A percentile compares a stretch with the other conserved stretches of the same genome.
Conservation (phyloP, 1,284 basidiomycete species). For the Exobasidium rhododendri region DNA sequence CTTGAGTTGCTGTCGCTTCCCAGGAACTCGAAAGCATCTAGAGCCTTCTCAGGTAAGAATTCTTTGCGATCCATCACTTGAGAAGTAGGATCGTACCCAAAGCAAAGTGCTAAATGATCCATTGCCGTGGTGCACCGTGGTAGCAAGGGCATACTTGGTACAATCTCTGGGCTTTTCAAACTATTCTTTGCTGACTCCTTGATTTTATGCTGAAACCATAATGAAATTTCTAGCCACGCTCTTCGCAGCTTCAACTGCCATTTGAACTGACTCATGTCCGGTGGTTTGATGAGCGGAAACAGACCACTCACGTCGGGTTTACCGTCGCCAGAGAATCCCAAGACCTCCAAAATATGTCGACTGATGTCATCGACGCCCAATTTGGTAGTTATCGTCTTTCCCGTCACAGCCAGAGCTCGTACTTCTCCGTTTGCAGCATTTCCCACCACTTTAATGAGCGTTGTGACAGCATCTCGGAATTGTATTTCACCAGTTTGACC, state of each 20-base stretch:
- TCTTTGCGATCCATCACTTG: neutral
- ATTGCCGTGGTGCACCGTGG: neutral
- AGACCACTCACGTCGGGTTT: neutral
- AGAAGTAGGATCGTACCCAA: neutral
- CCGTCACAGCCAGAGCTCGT: slow-evolving; percentile 22
- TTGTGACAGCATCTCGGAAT: slow-evolving; percentile 5
- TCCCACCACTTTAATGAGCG: slow-evolving; percentile 21
- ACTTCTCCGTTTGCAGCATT: slow-evolving; percentile 32
- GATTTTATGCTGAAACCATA: slow-evolving; percentile 21
- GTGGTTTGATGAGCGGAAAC: neutral
- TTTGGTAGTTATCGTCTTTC: slow-evolving; percentile 24
- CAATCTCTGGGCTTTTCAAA: neutral
- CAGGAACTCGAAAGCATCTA: neutral
- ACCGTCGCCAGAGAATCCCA: neutral
- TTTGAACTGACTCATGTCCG: neutral
- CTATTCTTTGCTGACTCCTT: neutral
- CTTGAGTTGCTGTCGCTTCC: neutral
- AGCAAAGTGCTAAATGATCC: neutral
- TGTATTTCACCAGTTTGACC: slow-evolving; percentile 1
- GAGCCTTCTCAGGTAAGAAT: neutral
- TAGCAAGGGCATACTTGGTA: neutral
- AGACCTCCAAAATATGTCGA: neutral
- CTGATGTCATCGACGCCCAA: slow-evolving; percentile 18
- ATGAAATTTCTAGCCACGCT: slow-evolving; percentile 34
- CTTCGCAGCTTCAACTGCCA: slow-evolving; percentile 11